Evolutionary conservation across 2,329 filamentous ascomycete species (phyloP), one percentile per base, ranked within the genome.

Genomic region (Aspergillus candidus): DNA sequence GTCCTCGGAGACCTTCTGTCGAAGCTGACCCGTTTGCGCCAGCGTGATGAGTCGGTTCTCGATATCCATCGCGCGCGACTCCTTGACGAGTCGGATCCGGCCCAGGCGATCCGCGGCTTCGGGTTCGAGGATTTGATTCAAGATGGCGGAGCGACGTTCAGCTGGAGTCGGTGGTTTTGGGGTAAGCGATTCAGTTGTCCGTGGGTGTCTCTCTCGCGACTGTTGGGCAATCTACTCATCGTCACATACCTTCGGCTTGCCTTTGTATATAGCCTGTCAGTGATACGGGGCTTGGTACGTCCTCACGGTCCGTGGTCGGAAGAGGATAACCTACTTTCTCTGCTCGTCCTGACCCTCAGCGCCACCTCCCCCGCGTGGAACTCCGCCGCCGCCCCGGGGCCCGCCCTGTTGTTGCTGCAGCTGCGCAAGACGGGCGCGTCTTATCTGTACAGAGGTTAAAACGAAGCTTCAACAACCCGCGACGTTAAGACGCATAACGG

Each of bases 1-100:
- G 38, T 84, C 82, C 70, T 98, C 93, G 1, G 86, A 91, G 37
- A 98, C 88, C 66, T 95, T 94, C 50, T 80, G 73, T 43, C 88
- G 76, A 57, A 98, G 74, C 73, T 97, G 93, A 17, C 91, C 90
- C 17, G 83, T 80, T 60, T 89, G 82, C 46, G 93, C 91, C 46
- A 98, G 79, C 82, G 84, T 89, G 67, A 98, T 90, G 44, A 98
- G 79, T 40, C 91, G 73, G 75, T 94, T 90, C 74, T 98, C 93
- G 45, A 98, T 81, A 60, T 96, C 89, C 49, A 78, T 79, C 31
- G 93, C 93, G 59, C 93, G 87, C 57, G 84, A 83, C 65, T 90
- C 88, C 72, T 97, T 97, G 62, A 98, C 93, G 48, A 98, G 82
- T 30, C 91, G 85, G 71, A 98, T 97, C 54, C 93, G 88, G 45